Percentiles rank a stretch among this genome's conserved stretches.
Evolutionary conservation across 2,329 filamentous ascomycete genomes (phyloP).

Genomic region (Hypoxylon sp.): DNA sequence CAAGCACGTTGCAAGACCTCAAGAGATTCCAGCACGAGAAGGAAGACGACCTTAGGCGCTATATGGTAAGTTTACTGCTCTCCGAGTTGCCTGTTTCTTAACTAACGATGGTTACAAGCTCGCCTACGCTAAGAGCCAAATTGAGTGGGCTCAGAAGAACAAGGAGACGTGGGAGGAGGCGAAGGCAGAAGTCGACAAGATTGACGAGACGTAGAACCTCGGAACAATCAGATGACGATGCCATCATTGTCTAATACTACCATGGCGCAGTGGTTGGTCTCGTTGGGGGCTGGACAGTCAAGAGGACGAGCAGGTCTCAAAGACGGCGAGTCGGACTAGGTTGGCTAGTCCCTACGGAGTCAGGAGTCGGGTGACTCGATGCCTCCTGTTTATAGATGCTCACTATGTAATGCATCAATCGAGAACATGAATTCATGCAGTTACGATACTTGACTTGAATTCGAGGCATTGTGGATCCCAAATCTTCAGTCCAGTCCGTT

Average conservation of each 20-base stretch:
- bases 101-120: constrained; percentile 63
- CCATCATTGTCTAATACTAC: constrained; percentile 16
- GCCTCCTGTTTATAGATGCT: constrained; percentile 15
- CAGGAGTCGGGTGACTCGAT: constrained; percentile 3
- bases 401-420: constrained; percentile 1
- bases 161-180: constrained; percentile 94
- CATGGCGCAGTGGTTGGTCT: constrained; percentile 18
- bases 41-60: constrained; percentile 89
- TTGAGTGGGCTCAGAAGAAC: constrained; percentile 93
- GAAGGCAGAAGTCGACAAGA: constrained; percentile 85
- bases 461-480: background rate
- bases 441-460: background rate
- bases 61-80: constrained; percentile 76
- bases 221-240: background rate
- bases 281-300: constrained; percentile 33
- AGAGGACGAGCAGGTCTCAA: constrained; percentile 32
- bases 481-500: background rate
- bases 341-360: constrained; percentile 6
- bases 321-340: constrained; percentile 1
- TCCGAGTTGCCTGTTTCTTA: constrained; percentile 2
- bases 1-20: constrained; percentile 86
- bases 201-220: constrained; percentile 65
- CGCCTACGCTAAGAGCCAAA: constrained; percentile 89
- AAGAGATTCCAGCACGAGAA: constrained; percentile 95
- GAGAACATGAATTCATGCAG: background rate